Percentiles rank a stretch among this genome's conserved stretches.
Conservation (phyloP, 2,329 filamentous ascomycete genomes). For the Periconia sp. region DNA sequence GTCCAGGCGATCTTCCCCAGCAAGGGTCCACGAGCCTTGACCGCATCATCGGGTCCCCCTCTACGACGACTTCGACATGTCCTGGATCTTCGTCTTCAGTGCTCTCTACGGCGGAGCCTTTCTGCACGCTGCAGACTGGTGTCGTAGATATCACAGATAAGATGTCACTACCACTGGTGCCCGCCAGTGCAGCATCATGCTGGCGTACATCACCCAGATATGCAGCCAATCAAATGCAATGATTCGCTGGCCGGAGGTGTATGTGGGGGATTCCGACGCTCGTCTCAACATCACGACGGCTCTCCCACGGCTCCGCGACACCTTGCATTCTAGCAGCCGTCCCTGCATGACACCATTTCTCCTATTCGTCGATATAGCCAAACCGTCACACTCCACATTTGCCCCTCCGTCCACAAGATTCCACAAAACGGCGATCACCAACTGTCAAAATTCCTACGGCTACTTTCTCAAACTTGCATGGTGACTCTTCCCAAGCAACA, state of each 20-base stretch:
- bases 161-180: background rate
- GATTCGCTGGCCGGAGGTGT: slow-evolving; percentile 1
- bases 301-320: slow-evolving; percentile 18
- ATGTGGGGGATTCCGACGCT: background rate
- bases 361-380: background rate
- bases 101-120: background rate
- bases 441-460: too few relatives aligned
- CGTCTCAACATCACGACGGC: slow-evolving; percentile 8
- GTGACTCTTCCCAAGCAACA: too few relatives aligned
- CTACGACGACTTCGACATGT: background rate
- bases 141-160: too few relatives aligned
- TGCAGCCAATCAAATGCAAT: background rate
- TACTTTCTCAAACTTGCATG: too few relatives aligned
- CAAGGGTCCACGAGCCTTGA: background rate
- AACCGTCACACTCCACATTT: background rate
- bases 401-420: background rate
- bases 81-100: too few relatives aligned
- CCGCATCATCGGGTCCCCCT: background rate
- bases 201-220: too few relatives aligned
- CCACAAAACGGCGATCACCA: too few relatives aligned
- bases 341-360: slow-evolving; percentile 7
- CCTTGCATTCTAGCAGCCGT: too few relatives aligned
- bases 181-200: too few relatives aligned
- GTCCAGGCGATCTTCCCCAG: background rate
- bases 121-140: background rate